Percentiles rank a stretch among this genome's conserved stretches.
These are phyloP conservation scores for Hypericum androsaemum DNA, from an alignment of 345 rosid genomes.

Conservation along the genomic window DNA sequence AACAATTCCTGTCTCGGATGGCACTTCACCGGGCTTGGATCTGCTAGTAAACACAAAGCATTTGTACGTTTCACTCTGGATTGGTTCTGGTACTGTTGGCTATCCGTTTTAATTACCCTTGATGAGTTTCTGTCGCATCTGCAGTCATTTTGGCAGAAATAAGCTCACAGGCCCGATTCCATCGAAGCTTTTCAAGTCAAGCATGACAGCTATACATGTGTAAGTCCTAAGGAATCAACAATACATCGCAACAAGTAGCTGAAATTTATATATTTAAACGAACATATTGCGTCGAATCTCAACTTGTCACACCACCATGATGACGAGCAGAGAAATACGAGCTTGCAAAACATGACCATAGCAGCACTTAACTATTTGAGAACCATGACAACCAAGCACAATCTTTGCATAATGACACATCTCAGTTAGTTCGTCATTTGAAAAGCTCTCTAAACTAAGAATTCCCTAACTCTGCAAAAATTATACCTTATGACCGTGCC, in stretches of 20 bases:
- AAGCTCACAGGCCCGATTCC: slow-evolving; percentile 61
- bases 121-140: not conserved
- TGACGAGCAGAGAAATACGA: slow-evolving; percentile 49
- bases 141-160: slow-evolving; percentile 74
- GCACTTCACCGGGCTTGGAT: slow-evolving; percentile 67
- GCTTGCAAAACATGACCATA: slow-evolving; percentile 49
- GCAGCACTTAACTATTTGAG: slow-evolving; percentile 16
- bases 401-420: not conserved
- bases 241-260: too few species aligned
- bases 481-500: not conserved
- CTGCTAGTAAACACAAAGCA: slow-evolving; percentile 55
- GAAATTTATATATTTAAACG: too few species aligned
- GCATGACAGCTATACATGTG: slow-evolving; percentile 66
- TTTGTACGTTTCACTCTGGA: slow-evolving; percentile 37
- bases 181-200: slow-evolving; percentile 45
- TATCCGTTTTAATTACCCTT: not conserved
- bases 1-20: slow-evolving; percentile 64
- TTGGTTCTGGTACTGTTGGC: not conserved
- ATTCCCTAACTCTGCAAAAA: too few species aligned
- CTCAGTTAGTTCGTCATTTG: too few species aligned
- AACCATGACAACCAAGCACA: slow-evolving; percentile 15
- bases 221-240: slow-evolving; percentile 23
- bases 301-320: not conserved
- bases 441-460: too few species aligned
- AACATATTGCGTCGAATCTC: not conserved